Evolutionary conservation across 1,139 yeast species (phyloP).

Genomic region (Candida albicans): DNA sequence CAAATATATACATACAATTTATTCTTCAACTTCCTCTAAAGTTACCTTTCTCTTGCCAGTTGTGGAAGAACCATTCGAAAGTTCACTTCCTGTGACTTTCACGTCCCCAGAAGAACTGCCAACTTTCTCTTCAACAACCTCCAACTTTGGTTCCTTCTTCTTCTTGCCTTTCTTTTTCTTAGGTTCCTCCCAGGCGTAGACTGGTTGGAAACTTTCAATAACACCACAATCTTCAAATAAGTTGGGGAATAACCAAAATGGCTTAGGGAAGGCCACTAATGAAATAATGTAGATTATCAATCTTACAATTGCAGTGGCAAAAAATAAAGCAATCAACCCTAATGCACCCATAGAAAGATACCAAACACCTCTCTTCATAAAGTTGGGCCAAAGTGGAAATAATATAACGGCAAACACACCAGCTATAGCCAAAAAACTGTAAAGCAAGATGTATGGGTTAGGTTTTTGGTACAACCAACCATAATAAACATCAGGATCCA

Average conservation of each 20-base stretch:
- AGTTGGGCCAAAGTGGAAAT: slow-evolving; percentile 95
- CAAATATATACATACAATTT: slow-evolving; percentile 4
- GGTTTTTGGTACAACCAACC: slow-evolving; percentile 86
- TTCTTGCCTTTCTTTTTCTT: slow-evolving; percentile 26
- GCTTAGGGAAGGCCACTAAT: slow-evolving; percentile 58
- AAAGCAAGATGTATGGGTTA: slow-evolving; percentile 61
- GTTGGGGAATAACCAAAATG: slow-evolving; percentile 95
- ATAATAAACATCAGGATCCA: slow-evolving; percentile 76
- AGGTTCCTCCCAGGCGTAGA: slow-evolving; percentile 80
- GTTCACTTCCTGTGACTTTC: slow-evolving; percentile 17
- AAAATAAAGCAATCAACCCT: slow-evolving; percentile 73
- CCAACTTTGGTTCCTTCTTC: slow-evolving; percentile 14
- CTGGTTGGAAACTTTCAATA: slow-evolving; percentile 85
- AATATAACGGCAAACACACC: slow-evolving; percentile 76
- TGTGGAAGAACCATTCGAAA: slow-evolving; percentile 14
- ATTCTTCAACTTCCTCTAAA: slow-evolving; percentile 52
- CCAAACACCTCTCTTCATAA: slow-evolving; percentile 91
- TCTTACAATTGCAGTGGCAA: slow-evolving; percentile 77
- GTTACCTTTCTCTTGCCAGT: slow-evolving; percentile 33
- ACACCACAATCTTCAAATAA: slow-evolving; percentile 95
- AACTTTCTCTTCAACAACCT: slow-evolving; percentile 10
- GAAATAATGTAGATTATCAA: slow-evolving; percentile 69
- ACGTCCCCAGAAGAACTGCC: slow-evolving; percentile 9
- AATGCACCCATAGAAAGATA: slow-evolving; percentile 77
- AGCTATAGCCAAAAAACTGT: slow-evolving; percentile 63